Conservation (phyloP, 257 asterid species). For the Scutellaria barbata region DNA sequence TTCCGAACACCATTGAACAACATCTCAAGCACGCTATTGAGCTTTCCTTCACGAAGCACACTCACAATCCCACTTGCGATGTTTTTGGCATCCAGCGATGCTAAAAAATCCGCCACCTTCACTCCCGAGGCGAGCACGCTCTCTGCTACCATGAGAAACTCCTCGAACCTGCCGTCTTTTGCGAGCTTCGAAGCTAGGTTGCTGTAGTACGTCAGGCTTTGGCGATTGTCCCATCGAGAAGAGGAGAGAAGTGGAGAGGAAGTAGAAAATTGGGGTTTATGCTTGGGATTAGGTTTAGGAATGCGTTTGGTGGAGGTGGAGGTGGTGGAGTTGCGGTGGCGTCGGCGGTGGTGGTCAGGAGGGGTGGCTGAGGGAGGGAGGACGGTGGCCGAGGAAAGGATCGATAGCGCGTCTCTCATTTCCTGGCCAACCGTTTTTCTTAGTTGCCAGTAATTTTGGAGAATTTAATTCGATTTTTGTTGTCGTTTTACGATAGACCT, state of each 20-base stretch:
- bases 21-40: slow-evolving; percentile 42
- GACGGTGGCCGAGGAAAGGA: slow-evolving; percentile 61
- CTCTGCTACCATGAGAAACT: slow-evolving; percentile 71
- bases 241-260: slow-evolving; percentile 54
- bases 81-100: slow-evolving; percentile 47
- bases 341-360: slow-evolving; percentile 37
- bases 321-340: slow-evolving; percentile 34
- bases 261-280: slow-evolving; percentile 40
- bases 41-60: slow-evolving; percentile 51
- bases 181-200: slow-evolving; percentile 78
- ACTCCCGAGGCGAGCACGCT: slow-evolving; percentile 62
- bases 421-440: slow-evolving; percentile 53
- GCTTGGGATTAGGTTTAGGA: slow-evolving; percentile 42
- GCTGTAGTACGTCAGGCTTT: slow-evolving; percentile 57
- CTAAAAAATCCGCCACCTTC: slow-evolving; percentile 49
- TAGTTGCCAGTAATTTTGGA: slow-evolving; percentile 34
- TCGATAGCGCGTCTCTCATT: slow-evolving; percentile 75
- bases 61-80: slow-evolving; percentile 60
- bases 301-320: slow-evolving; percentile 41
- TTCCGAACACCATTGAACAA: slow-evolving; percentile 48
- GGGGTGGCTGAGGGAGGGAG: slow-evolving; percentile 55
- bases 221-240: slow-evolving; percentile 51
- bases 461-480: slow-evolving; percentile 7
- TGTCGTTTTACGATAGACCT: slow-evolving; percentile 39
- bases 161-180: slow-evolving; percentile 71